A percentile compares a stretch with the other conserved stretches of the same genome.
These are phyloP conservation scores for Durusdinium trenchii DNA, from an alignment of 73 alveolate genomes.

Conservation along the genomic window DNA sequence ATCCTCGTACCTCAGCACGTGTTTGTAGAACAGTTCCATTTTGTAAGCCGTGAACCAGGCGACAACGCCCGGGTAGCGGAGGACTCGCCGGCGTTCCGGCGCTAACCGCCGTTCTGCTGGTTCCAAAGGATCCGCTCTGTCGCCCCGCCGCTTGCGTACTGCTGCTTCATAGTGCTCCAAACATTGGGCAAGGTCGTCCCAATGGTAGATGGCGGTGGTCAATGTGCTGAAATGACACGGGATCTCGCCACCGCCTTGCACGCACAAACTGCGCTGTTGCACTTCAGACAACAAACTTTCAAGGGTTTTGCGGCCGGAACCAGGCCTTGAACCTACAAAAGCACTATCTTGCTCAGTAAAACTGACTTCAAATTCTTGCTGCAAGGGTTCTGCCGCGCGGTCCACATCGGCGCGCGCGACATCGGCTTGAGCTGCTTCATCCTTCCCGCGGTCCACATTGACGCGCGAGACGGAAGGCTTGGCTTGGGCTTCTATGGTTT, in stretches of 20 bases:
- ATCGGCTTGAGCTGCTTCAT: neutral
- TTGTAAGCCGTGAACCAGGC: conserved; percentile 3
- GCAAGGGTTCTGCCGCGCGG: neutral
- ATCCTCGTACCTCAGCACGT: neutral
- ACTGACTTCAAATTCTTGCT: neutral
- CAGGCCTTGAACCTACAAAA: neutral
- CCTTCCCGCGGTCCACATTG: neutral
- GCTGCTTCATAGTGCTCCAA: neutral
- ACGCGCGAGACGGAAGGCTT: neutral
- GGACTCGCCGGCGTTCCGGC: neutral
- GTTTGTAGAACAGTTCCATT: neutral
- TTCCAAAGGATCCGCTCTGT: neutral
- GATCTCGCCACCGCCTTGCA: neutral
- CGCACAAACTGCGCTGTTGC: neutral
- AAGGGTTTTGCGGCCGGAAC: neutral
- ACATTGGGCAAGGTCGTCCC: neutral
- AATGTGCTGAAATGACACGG: conserved; percentile 17
- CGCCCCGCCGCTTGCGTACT: neutral
- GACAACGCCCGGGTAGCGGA: neutral
- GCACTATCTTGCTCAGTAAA: neutral
- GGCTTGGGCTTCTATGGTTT: neutral
- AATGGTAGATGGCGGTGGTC: conserved; percentile 1
- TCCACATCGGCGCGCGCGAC: neutral
- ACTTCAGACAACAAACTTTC: neutral
- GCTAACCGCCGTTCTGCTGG: neutral